Conservation (phyloP, 176 grass and related monocot genomes). For the Carex parvula region DNA sequence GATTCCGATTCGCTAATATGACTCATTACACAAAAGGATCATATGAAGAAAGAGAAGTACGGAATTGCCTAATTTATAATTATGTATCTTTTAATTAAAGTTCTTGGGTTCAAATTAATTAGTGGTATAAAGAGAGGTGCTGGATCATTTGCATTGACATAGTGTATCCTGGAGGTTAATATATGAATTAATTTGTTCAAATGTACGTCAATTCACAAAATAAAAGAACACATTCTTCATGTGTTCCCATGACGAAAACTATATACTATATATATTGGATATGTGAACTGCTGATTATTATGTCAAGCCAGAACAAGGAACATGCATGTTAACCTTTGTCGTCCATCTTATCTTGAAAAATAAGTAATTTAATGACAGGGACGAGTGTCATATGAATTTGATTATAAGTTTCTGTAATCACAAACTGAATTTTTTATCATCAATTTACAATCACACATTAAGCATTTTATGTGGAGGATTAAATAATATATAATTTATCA, state of each 20-base stretch:
- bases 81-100: slow-evolving; percentile 16
- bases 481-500: too few relatives aligned
- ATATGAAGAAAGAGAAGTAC: not conserved
- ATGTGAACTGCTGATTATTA: not conserved
- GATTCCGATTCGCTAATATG: not conserved
- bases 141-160: slow-evolving; percentile 16
- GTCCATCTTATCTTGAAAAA: not conserved
- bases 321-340: not conserved
- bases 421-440: too few relatives aligned
- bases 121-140: not conserved
- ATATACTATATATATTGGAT: not conserved
- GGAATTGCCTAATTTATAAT: not conserved
- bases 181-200: not conserved
- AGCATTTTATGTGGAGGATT: too few relatives aligned
- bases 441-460: too few relatives aligned
- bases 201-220: not conserved
- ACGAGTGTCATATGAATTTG: too few relatives aligned
- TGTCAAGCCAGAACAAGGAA: not conserved
- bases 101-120: not conserved
- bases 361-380: too few relatives aligned
- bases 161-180: not conserved
- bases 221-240: not conserved
- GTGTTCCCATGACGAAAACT: too few relatives aligned
- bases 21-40: not conserved
- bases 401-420: too few relatives aligned